Conservation (phyloP, 208 protist genomes). For the Acanthamoeba royreba region DNA sequence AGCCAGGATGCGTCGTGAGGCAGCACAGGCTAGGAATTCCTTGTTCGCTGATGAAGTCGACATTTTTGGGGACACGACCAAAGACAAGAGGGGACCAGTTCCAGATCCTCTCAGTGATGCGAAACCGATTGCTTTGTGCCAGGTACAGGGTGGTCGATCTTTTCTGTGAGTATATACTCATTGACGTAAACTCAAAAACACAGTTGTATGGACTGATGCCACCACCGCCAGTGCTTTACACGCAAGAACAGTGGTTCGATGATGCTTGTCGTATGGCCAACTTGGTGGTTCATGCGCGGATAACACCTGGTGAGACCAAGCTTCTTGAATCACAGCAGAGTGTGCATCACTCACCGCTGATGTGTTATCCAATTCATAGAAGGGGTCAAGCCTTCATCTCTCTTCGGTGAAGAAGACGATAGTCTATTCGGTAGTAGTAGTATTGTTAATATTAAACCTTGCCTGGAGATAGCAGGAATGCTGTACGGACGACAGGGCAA, state of each 20-base stretch:
- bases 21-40: not conserved
- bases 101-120: not conserved
- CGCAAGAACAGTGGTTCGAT: not conserved
- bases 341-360: not conserved
- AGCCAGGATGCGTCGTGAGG: too few species aligned
- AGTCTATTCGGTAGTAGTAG: not conserved
- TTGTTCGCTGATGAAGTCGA: not conserved
- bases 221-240: not conserved
- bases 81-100: not conserved
- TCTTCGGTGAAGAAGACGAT: not conserved
- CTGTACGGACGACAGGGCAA: not conserved
- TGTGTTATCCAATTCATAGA: too few species aligned
- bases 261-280: not conserved
- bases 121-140: not conserved
- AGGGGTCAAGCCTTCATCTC: too few species aligned
- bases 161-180: not conserved
- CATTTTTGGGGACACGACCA: not conserved
- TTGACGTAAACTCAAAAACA: not conserved
- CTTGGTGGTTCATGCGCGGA: not conserved
- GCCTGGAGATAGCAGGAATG: not conserved
- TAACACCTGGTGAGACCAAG: not conserved
- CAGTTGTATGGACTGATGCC: not conserved
- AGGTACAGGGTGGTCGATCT: not conserved
- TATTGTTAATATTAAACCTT: not conserved
- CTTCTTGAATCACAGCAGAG: too few species aligned